Conservation (phyloP, 805 yeast species). For the Wickerhamiella kazuoi region DNA sequence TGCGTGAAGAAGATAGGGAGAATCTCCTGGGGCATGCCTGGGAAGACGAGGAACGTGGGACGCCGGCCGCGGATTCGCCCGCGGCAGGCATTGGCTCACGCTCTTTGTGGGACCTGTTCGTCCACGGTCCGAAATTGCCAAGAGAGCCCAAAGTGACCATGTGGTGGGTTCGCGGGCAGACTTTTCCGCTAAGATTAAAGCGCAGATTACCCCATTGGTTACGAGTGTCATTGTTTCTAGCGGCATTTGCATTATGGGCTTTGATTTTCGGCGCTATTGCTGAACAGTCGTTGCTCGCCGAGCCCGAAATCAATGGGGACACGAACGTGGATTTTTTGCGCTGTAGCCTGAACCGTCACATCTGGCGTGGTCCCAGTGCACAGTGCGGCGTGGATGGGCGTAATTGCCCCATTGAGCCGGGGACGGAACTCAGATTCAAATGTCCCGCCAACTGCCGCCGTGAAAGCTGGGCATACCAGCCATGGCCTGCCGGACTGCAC, state of each 20-base stretch:
- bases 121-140: constrained; percentile 2
- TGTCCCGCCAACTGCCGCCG: constrained; percentile 83
- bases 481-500: constrained; percentile 54
- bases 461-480: constrained; percentile 58
- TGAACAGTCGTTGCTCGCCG: constrained; percentile 12
- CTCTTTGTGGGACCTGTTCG: background rate
- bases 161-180: constrained; percentile 5
- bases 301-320: constrained; percentile 11
- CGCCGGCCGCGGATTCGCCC: too few relatives aligned
- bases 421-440: constrained; percentile 36
- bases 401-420: constrained; percentile 32
- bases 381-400: constrained; percentile 58
- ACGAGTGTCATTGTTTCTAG: background rate
- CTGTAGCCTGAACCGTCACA: constrained; percentile 10
- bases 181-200: constrained; percentile 6
- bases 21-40: too few relatives aligned
- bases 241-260: constrained; percentile 12
- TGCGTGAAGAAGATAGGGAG: too few relatives aligned
- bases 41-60: too few relatives aligned
- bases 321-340: constrained; percentile 4
- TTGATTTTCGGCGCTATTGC: constrained; percentile 9
- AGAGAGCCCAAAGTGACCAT: constrained; percentile 6
- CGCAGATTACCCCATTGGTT: constrained; percentile 8
- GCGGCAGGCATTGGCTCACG: too few relatives aligned
- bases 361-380: constrained; percentile 65